Conservation (phyloP, 1,139 yeast species). For the Pichia sp. region DNA sequence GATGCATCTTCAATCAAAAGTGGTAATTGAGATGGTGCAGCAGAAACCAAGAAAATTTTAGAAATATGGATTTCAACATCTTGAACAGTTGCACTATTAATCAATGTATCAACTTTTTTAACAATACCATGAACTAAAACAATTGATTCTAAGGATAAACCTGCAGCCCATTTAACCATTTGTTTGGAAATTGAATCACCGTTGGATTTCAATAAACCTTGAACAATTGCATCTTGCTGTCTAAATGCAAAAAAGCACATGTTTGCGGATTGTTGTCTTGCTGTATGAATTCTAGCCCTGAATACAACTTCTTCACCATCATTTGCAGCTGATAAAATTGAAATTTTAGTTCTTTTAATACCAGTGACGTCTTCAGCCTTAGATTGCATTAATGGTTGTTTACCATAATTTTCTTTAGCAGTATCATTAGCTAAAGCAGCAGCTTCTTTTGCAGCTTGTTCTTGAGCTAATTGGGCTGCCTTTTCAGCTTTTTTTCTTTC, state of each 20-base stretch:
- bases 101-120: conserved; percentile 75
- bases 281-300: conserved; percentile 90
- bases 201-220: conserved; percentile 73
- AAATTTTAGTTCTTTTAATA: conserved; percentile 50
- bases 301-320: conserved; percentile 77
- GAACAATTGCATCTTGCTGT: conserved; percentile 79
- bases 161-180: conserved; percentile 94
- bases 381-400: conserved; percentile 81
- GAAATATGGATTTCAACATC: conserved; percentile 78
- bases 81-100: conserved; percentile 88
- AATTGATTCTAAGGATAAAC: conserved; percentile 81
- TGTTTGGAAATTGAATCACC: conserved; percentile 74
- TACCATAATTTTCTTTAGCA: conserved; percentile 85
- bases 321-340: conserved; percentile 51
- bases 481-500: conserved; percentile 89
- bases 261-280: conserved; percentile 94
- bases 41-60: conserved; percentile 71
- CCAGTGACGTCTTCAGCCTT: conserved; percentile 44
- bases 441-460: conserved; percentile 77
- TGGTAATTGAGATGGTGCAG: conserved; percentile 90
- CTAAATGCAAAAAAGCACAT: conserved; percentile 87
- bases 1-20: conserved; percentile 93
- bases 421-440: conserved; percentile 77
- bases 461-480: conserved; percentile 83
- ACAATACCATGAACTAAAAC: conserved; percentile 86